Base-by-base conservation (phyloP, 495 filamentous ascomycete genomes). In the Endocarpon pusillum region DNA sequence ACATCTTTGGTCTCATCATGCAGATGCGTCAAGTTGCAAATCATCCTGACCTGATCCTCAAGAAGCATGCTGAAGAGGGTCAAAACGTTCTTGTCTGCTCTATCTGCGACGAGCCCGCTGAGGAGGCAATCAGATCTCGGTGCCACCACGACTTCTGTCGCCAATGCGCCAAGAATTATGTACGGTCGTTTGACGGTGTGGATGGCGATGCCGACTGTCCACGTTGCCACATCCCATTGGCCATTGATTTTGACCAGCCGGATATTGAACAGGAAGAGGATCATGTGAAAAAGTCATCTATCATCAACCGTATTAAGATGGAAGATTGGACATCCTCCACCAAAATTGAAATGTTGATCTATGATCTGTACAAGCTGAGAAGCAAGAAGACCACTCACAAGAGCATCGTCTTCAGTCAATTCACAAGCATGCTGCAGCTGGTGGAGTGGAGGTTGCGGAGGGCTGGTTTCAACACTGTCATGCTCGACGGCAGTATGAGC, bases 221-320 rank as follows among this genome's bases (percentile, higher is more conserved):
- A 0, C 75, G 70, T 23, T 97, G 89, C 54, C 89, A 97, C 50
- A 92, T 94, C 34, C 58, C 75, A 1, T 66, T 94, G 2, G 70
- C 73, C 4, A 89, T 94, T 42, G 89, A 97, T 52, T 69, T 93
- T 5, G 87, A 93, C 49, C 82, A 92, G 53, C 84, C 85, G 0
- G 83, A 86, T 32, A 80, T 94, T 25, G 87, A 89, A 52, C 81
- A 92, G 54, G 80, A 92, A 36, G 75, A 81, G 46, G 67, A 71
- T 12, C 48, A 67, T 18, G 70, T 93, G 19, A 94, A 94, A 67
- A 92, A 92, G 52, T 80, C 71, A 4, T 89, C 81, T 7, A 96
- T 97, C 53, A 92, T 94, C 61, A 94, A 93, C 52, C 78, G 89
- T 25, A 94, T 96, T 49, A 76, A 81, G 47, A 94, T 94, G 87